Conservation (phyloP, 164 flowering plant genomes). For the Tetracentron sinense region DNA sequence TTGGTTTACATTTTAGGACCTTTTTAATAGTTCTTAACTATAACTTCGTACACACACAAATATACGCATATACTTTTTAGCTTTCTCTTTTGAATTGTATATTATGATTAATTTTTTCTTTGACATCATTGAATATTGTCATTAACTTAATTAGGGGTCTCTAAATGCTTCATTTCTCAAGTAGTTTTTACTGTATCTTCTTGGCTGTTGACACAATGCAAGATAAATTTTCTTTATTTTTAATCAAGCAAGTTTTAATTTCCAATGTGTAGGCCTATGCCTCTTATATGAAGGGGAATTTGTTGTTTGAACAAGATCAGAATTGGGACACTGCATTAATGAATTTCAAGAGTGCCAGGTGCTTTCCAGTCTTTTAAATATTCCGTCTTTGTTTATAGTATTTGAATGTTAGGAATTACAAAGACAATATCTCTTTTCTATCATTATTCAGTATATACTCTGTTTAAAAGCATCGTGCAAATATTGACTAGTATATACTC, state of each 20-base stretch:
- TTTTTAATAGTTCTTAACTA: too few species aligned
- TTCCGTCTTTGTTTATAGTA: not conserved
- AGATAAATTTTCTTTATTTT: not conserved
- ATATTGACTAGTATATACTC: too few species aligned
- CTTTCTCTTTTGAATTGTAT: too few species aligned
- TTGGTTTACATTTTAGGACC: too few species aligned
- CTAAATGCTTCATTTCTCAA: conserved; percentile 2
- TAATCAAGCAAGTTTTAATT: conserved; percentile 2
- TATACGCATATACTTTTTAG: too few species aligned
- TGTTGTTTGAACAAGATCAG: conserved; percentile 90
- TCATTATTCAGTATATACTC: too few species aligned
- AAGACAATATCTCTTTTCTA: not conserved
- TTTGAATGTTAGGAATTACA: not conserved
- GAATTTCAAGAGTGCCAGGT: conserved; percentile 94
- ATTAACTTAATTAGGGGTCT: too few species aligned
- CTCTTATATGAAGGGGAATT: conserved; percentile 81
- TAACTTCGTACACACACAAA: too few species aligned
- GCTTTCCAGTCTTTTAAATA: conserved; percentile 7
- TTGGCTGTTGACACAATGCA: conserved; percentile 4
- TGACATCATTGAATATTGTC: too few species aligned
- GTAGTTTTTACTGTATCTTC: not conserved
- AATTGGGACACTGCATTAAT: conserved; percentile 85
- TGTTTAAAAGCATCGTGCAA: too few species aligned
- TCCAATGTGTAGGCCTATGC: conserved; percentile 76
- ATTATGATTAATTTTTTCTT: too few species aligned